Evolutionary conservation across 225 moss, liverwort and hornwort genomes (phyloP).

Genomic region (Asterella californica): DNA sequence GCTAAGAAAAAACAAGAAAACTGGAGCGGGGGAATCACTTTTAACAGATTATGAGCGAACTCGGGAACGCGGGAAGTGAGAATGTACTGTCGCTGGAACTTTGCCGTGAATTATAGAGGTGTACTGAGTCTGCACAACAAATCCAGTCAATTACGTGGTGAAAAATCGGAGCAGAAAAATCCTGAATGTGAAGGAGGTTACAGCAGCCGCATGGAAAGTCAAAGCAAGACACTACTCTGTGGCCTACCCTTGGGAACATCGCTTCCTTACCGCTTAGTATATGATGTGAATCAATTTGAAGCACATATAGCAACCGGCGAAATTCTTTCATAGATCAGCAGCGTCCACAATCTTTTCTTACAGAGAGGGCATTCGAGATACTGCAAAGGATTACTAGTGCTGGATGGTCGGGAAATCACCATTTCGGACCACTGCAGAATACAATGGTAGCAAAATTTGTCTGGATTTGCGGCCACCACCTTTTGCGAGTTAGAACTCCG

Average conservation of each 20-base stretch:
- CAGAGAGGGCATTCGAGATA: slow-evolving; percentile 82
- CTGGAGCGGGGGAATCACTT: neutral
- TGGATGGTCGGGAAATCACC: slow-evolving; percentile 53
- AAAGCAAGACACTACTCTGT: neutral
- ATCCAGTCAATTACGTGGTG: neutral
- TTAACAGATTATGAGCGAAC: slow-evolving; percentile 14
- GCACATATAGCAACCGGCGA: neutral
- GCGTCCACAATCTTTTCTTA: slow-evolving; percentile 49
- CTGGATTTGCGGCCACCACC: slow-evolving; percentile 26
- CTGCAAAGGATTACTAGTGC: slow-evolving; percentile 47
- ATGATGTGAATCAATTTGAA: neutral
- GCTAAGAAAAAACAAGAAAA: neutral
- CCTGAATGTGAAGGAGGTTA: neutral
- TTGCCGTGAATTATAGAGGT: slow-evolving; percentile 77
- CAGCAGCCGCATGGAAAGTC: neutral
- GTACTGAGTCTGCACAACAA: slow-evolving; percentile 45
- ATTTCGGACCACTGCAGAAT: slow-evolving; percentile 96
- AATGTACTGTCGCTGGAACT: slow-evolving; percentile 71
- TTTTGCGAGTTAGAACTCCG: slow-evolving; percentile 16
- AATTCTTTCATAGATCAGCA: neutral
- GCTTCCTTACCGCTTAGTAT: neutral
- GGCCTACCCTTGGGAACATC: neutral
- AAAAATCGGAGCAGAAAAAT: neutral
- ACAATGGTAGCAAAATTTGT: slow-evolving; percentile 92
- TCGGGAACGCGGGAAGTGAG: slow-evolving; percentile 40